phyloP scores from a whole-genome alignment of 495 filamentous ascomycete species.

The Aspergillus conjunctus region DNA sequence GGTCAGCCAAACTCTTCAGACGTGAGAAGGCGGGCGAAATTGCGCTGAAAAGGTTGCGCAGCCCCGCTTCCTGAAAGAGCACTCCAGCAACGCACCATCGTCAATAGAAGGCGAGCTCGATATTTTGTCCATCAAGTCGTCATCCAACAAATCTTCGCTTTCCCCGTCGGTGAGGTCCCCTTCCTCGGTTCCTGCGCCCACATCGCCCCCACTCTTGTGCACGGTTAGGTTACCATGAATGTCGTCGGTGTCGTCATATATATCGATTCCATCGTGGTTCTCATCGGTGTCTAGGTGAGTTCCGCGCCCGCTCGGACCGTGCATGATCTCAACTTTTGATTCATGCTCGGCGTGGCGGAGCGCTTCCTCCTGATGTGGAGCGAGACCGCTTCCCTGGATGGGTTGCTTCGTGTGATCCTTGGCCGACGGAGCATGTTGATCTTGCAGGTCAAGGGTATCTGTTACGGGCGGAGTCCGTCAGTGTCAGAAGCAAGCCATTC shows the following conservation, averaged over 20 bases:
- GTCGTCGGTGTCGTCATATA: constrained; percentile 45
- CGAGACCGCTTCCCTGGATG: constrained; percentile 59
- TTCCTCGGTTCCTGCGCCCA: constrained; percentile 44
- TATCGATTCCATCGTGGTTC: constrained; percentile 49
- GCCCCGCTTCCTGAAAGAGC: neutral
- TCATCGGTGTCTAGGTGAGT: constrained; percentile 50
- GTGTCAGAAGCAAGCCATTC: neutral
- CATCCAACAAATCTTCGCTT: constrained; percentile 76
- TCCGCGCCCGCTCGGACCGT: constrained; percentile 49
- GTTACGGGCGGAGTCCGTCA: constrained; percentile 11
- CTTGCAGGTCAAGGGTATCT: constrained; percentile 97
- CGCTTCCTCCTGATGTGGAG: constrained; percentile 82
- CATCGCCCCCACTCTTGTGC: constrained; percentile 49
- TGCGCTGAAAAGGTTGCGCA: neutral
- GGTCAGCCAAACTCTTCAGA: constrained; percentile 58
- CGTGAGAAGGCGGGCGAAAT: too few species aligned
- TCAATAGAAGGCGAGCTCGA: constrained; percentile 98
- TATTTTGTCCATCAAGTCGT: constrained; percentile 94
- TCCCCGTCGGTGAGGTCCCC: constrained; percentile 73
- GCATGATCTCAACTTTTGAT: constrained; percentile 62
- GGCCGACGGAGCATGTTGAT: constrained; percentile 76
- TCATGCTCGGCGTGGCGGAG: constrained; percentile 79
- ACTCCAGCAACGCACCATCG: constrained; percentile 75
- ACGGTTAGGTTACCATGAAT: constrained; percentile 43
- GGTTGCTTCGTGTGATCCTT: constrained; percentile 70